phyloP scores from a whole-genome alignment of 2,329 filamentous ascomycete genomes.

The Paraconiothyrium sp. region DNA sequence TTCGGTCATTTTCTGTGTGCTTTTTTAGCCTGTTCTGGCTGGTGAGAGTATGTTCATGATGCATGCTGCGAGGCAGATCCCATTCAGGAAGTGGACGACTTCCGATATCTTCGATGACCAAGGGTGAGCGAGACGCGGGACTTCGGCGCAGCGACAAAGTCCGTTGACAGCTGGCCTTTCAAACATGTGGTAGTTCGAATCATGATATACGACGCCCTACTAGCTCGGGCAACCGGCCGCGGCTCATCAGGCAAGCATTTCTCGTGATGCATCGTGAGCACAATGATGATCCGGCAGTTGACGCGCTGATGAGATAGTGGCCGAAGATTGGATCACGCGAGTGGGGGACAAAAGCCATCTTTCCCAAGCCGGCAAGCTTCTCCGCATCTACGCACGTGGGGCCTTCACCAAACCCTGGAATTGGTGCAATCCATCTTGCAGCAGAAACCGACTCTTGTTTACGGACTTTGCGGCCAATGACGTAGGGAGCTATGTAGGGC shows the following conservation, averaged over 20 bases:
- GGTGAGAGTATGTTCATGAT: slow-evolving; percentile 1
- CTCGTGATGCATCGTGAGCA: slow-evolving; percentile 6
- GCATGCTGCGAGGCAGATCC: neutral
- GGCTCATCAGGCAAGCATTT: slow-evolving; percentile 3
- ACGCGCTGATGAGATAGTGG: slow-evolving; percentile 11
- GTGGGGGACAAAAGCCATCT: slow-evolving; percentile 11
- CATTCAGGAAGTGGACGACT: neutral
- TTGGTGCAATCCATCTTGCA: slow-evolving; percentile 1
- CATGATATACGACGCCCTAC: slow-evolving; percentile 3
- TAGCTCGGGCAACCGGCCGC: slow-evolving; percentile 12
- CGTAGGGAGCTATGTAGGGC: neutral
- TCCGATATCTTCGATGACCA: neutral
- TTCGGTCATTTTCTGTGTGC: neutral
- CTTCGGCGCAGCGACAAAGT: neutral
- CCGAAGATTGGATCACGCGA: slow-evolving; percentile 12
- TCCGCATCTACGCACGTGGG: slow-evolving; percentile 10
- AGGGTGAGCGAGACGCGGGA: neutral
- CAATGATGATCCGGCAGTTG: slow-evolving; percentile 18
- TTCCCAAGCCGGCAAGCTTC: slow-evolving; percentile 8
- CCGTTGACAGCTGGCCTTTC: neutral
- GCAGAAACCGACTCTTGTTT: neutral
- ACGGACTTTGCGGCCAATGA: slow-evolving; percentile 8
- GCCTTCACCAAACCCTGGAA: slow-evolving; percentile 2
- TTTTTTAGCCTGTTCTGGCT: neutral
- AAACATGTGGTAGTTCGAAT: too few species aligned